Evolutionary conservation across 2,329 filamentous ascomycete genomes (phyloP).

Genomic region (Tricladium varicosporioides): DNA sequence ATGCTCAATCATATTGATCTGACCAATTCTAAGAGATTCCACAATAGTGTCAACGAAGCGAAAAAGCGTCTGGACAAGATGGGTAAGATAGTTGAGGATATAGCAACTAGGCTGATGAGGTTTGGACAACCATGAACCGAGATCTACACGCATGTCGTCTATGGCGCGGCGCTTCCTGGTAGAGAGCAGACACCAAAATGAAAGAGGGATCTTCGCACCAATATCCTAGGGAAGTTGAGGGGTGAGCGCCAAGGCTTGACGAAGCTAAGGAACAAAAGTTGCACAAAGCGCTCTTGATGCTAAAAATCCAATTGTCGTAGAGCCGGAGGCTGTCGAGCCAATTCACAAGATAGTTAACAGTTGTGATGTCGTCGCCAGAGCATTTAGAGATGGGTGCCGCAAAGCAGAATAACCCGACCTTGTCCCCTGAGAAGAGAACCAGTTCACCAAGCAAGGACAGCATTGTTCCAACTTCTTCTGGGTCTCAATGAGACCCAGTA

Average conservation of each 20-base stretch:
- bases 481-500: no score
- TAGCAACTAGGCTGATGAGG: constrained; percentile 31
- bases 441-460: no score
- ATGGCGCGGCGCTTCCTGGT: constrained; percentile 22
- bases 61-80: constrained; percentile 40
- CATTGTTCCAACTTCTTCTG: no score
- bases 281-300: background rate
- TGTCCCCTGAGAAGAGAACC: no score
- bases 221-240: constrained; percentile 18
- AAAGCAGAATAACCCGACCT: no score
- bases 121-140: constrained; percentile 32
- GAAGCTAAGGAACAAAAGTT: background rate
- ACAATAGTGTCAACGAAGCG: constrained; percentile 41
- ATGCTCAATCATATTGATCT: constrained; percentile 46
- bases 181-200: constrained; percentile 30
- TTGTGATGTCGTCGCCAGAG: no score
- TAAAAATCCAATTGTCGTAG: no score
- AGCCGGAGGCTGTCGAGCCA: no score
- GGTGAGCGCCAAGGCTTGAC: constrained; percentile 2
- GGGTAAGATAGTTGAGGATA: constrained; percentile 26
- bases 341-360: no score
- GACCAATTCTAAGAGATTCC: constrained; percentile 48
- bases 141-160: constrained; percentile 35
- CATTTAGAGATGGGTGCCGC: no score
- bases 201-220: constrained; percentile 29